Evolutionary conservation across 345 rosid species (phyloP), one percentile per base, ranked within the genome.

Genomic region (Eucalyptus urophylla): DNA sequence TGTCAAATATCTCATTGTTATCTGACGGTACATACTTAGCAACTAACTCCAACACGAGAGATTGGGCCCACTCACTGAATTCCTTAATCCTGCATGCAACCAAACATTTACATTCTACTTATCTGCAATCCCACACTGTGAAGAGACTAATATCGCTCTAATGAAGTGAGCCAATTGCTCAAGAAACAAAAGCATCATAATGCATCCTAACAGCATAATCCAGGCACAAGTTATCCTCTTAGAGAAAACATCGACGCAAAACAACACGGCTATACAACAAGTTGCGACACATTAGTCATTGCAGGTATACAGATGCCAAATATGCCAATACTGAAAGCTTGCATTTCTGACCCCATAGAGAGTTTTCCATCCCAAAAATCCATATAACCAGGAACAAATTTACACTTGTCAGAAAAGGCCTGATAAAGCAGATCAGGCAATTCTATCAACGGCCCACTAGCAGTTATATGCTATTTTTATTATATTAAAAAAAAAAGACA

Each of bases 41-140:
- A 51, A 94, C 96, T 92, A 98, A 93, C 90, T 98, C 99, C 91
- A 98, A 98, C 92, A 98, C 95, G 88, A 96, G 97, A 90, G 99
- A 98, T 88, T 98, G 99, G 44, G 98, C 97, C 99, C 99, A 98
- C 93, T 98, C 99, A 93, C 92, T 96, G 89, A 98, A 97, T 86
- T 95, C 99, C 93, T 91, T 96, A 91, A 98, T 95, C 94, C 99
- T 98, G 97, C 93, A 94, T 25, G 44, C 87, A 86, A 65, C 37
- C 54, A 80, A 85, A 76, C 49, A 76, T 76, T 65, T 58, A 40
- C 54, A 62, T 58, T 58, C 29, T 76, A 76, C 85, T 76, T 40
- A 21, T 33, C 25, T 76, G 85, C 15, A 22, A 76, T 40, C 29
- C 85, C 47, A 40, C 47, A 22, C 5, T 11, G 8, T 76, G 85